These are phyloP conservation scores for Malassezia yamatoensis DNA, from an alignment of 1,284 basidiomycete species.

Conservation along the genomic window DNA sequence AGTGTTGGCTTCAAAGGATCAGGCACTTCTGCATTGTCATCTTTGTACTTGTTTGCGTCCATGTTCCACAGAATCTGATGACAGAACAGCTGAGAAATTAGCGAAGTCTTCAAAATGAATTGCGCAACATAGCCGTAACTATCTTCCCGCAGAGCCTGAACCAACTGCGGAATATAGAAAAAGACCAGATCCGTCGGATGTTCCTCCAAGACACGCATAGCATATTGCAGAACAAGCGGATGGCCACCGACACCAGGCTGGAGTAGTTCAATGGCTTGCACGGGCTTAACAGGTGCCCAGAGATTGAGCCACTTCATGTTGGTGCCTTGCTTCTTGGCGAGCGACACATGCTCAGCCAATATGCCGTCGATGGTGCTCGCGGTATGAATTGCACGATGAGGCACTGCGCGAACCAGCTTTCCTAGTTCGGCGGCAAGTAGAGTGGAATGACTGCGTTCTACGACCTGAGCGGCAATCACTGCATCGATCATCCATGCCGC, in stretches of 20 bases:
- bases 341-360: conserved; percentile 52
- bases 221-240: conserved; percentile 83
- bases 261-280: conserved; percentile 50
- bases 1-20: conserved; percentile 89
- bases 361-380: conserved; percentile 72
- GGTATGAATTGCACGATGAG: conserved; percentile 62
- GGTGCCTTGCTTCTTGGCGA: conserved; percentile 47
- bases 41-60: conserved; percentile 95
- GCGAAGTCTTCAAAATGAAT: conserved; percentile 94
- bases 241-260: conserved; percentile 52
- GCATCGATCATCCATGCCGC: conserved; percentile 72
- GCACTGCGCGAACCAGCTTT: conserved; percentile 64
- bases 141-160: conserved; percentile 84
- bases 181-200: conserved; percentile 91
- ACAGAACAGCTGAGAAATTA: conserved; percentile 94
- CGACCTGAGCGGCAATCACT: conserved; percentile 68
- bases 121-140: conserved; percentile 69
- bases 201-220: conserved; percentile 85
- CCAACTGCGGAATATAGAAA: conserved; percentile 98
- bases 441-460: conserved; percentile 70
- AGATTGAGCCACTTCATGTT: conserved; percentile 63
- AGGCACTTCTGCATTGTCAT: conserved; percentile 62
- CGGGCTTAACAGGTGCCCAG: conserved; percentile 80
- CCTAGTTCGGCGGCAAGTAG: conserved; percentile 61
- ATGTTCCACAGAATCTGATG: conserved; percentile 99